These are phyloP conservation scores for Pulveroboletus ravenelii DNA, from an alignment of 768 basidiomycete species.

Conservation along the genomic window DNA sequence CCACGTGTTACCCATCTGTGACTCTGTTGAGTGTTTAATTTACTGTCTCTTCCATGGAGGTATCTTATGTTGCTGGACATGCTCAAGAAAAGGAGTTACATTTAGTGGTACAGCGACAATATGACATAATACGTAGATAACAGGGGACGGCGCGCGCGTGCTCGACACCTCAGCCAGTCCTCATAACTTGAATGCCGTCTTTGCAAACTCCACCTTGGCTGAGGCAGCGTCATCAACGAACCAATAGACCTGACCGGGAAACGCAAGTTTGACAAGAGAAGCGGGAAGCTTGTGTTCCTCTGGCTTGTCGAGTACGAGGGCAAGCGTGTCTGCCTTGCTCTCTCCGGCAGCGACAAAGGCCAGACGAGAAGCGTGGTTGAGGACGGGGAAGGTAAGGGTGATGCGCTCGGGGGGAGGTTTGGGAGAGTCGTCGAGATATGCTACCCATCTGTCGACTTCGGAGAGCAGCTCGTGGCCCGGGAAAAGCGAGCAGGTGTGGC, in stretches of 20 bases:
- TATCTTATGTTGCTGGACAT: constrained; percentile 24
- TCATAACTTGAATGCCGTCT: constrained; percentile 54
- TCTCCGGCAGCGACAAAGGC: constrained; percentile 87
- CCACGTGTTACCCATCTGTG: constrained; percentile 32
- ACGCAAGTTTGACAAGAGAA: constrained; percentile 70
- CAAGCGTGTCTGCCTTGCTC: constrained; percentile 73
- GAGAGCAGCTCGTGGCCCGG: constrained; percentile 80
- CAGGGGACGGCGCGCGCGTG: constrained; percentile 15
- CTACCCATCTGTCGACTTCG: constrained; percentile 95
- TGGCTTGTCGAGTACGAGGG: constrained; percentile 72
- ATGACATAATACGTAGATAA: constrained; percentile 15
- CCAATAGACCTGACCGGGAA: constrained; percentile 88
- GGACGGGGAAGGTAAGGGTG: constrained; percentile 88
- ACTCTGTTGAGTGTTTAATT: constrained; percentile 32
- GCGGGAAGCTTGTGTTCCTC: constrained; percentile 71
- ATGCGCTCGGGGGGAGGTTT: constrained; percentile 89
- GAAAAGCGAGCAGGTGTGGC: constrained; percentile 98
- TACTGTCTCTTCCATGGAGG: constrained; percentile 19
- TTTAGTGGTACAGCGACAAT: constrained; percentile 11
- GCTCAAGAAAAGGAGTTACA: constrained; percentile 4
- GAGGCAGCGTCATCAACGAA: constrained; percentile 88
- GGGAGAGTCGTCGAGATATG: constrained; percentile 87
- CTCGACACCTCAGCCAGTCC: neutral
- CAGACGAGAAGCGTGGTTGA: constrained; percentile 83
- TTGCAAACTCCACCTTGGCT: constrained; percentile 52